Evolutionary conservation across 2,329 filamentous ascomycete species (phyloP).

Genomic region (Cladosporium sp.): DNA sequence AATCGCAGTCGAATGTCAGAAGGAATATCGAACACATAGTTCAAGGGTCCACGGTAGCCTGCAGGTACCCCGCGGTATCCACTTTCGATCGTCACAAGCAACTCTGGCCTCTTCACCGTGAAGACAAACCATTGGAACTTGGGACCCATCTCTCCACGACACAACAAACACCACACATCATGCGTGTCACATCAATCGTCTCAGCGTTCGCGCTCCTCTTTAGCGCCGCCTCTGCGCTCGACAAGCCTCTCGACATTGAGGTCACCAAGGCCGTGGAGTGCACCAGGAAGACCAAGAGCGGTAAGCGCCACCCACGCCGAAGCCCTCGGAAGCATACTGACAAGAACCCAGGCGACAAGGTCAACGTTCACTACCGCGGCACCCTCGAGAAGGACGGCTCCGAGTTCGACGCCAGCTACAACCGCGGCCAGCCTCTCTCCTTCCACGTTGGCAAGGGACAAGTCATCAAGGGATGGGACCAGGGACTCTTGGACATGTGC

Average conservation of each 20-base stretch:
- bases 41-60: slow-evolving; percentile 10
- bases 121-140: slow-evolving; percentile 9
- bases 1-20: neutral
- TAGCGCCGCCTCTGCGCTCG: slow-evolving; percentile 36
- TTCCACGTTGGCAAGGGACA: slow-evolving; percentile 79
- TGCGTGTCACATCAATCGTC: slow-evolving; percentile 46
- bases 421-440: slow-evolving; percentile 71
- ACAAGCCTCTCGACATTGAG: slow-evolving; percentile 72
- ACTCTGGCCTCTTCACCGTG: slow-evolving; percentile 8
- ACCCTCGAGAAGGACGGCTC: slow-evolving; percentile 61
- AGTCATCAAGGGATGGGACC: slow-evolving; percentile 94
- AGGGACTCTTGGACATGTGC: slow-evolving; percentile 91
- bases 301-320: slow-evolving; percentile 3
- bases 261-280: slow-evolving; percentile 74
- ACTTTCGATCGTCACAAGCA: slow-evolving; percentile 9
- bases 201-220: slow-evolving; percentile 20
- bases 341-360: slow-evolving; percentile 44
- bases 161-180: slow-evolving; percentile 29
- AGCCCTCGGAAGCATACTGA: slow-evolving; percentile 4
- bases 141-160: neutral
- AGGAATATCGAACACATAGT: too few species aligned
- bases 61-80: slow-evolving; percentile 16
- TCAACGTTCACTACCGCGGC: slow-evolving; percentile 54
- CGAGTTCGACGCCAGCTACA: slow-evolving; percentile 83
- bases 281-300: slow-evolving; percentile 29